Conservation (phyloP, 805 yeast genomes). For the Sugiyamaella lignohabitans region DNA sequence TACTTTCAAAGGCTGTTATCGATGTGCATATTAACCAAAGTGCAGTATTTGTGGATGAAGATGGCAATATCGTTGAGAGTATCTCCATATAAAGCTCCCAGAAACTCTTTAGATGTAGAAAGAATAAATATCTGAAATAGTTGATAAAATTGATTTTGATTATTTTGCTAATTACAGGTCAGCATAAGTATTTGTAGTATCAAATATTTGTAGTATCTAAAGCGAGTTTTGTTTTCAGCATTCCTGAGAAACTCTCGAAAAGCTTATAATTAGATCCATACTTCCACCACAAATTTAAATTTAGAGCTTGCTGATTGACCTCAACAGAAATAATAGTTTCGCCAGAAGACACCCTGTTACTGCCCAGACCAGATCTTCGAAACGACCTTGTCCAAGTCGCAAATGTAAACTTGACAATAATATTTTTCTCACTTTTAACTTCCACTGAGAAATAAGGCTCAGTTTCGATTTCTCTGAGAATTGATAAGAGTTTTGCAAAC, state of each 20-base stretch:
- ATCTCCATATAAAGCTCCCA: too few species aligned
- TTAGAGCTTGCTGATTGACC: background rate
- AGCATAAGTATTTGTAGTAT: too few species aligned
- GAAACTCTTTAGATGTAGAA: too few species aligned
- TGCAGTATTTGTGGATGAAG: background rate
- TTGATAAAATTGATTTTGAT: too few species aligned
- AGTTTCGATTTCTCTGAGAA: too few species aligned
- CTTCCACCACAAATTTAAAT: slow-evolving; percentile 9
- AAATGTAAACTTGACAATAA: slow-evolving; percentile 1
- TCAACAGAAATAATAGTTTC: background rate
- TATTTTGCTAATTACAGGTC: too few species aligned
- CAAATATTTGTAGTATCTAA: too few species aligned
- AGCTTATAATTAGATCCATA: slow-evolving; percentile 10
- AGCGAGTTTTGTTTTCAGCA: background rate
- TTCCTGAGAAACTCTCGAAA: slow-evolving; percentile 14
- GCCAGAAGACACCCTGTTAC: background rate
- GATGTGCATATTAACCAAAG: background rate
- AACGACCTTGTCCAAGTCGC: slow-evolving; percentile 20
- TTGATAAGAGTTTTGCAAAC: too few species aligned
- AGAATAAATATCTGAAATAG: too few species aligned
- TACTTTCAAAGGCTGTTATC: background rate
- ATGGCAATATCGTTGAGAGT: background rate
- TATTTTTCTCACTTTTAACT: background rate
- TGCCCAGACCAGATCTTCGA: slow-evolving; percentile 10
- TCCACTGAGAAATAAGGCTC: background rate